These are phyloP conservation scores for Suillus hirtellus DNA, from an alignment of 768 basidiomycete species.

Conservation along the genomic window DNA sequence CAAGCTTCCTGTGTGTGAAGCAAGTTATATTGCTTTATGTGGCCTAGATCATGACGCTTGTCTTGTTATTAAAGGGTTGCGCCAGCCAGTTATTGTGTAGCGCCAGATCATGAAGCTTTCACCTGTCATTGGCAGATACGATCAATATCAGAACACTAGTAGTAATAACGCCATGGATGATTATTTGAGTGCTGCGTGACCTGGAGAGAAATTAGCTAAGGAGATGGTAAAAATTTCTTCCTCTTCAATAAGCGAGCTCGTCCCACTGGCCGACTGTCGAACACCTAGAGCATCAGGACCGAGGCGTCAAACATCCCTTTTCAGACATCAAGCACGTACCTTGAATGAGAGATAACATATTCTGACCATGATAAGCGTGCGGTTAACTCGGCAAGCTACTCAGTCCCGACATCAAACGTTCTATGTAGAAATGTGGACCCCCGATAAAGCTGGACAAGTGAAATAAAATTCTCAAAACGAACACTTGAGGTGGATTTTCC, in stretches of 20 bases:
- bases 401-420: neutral
- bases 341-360: neutral
- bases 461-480: neutral
- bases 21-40: neutral
- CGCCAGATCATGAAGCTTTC: neutral
- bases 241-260: too few species aligned
- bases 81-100: neutral
- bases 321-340: neutral
- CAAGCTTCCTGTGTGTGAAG: constrained; percentile 21
- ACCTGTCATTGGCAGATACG: neutral
- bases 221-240: neutral
- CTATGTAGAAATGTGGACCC: neutral
- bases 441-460: neutral
- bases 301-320: neutral
- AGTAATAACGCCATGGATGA: neutral
- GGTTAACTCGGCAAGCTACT: neutral
- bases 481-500: neutral
- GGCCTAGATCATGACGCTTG: neutral
- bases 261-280: neutral
- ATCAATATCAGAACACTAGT: neutral
- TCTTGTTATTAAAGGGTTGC: neutral
- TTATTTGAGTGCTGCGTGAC: neutral
- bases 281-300: neutral
- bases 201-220: neutral
- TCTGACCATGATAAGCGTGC: neutral